Base-by-base conservation (phyloP, 805 yeast species). In the Metschnikowia continentalis region DNA sequence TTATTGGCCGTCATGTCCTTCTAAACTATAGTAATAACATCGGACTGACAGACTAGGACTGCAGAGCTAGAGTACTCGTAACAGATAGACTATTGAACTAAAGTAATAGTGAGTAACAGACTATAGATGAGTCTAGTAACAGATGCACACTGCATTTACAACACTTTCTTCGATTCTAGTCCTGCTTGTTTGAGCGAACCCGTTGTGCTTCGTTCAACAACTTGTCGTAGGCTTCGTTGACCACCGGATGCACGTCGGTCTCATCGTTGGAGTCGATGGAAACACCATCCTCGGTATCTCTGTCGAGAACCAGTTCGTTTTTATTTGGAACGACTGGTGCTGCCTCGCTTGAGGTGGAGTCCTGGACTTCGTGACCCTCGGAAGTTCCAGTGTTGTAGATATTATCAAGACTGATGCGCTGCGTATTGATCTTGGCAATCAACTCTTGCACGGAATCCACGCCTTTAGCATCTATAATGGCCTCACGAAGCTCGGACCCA, bases 211-310 rank as follows among this genome's bases (percentile, higher is more conserved):
- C 84, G 58, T 85, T 84, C 61, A 86, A 71, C 43, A 86, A 67
- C 62, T 83, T 84, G 55, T 86, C 92, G 59, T 86, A 86, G 3
- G 82, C 86, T 60, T 83, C 87, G 62, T 83, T 86, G n/a, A 86
- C 88, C 3, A 77, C 81, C 1, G 73, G 71, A 54, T 67, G 64
- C 26, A 69, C 69, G 11, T 49, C 51, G 38, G 48, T 55, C 36
- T 53, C 60, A 17, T 60, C 64, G 42, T 42, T 45, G 6, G 73
- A 69, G 54, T 68, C 71, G 20, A 68, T 66, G 1, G 73, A 67
- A 6, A 46, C 57, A 22, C 48, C 52, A 30, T 67, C 74, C 19
- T 55, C 46, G 8, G 23, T 32, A 14, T 36, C 47, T 14, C 49
- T 47, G 3, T 50, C 15, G 33, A 36, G 8, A 1, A 26, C 37